Conservation (phyloP, 106 monocot species). For the Amphibolis antarctica region DNA sequence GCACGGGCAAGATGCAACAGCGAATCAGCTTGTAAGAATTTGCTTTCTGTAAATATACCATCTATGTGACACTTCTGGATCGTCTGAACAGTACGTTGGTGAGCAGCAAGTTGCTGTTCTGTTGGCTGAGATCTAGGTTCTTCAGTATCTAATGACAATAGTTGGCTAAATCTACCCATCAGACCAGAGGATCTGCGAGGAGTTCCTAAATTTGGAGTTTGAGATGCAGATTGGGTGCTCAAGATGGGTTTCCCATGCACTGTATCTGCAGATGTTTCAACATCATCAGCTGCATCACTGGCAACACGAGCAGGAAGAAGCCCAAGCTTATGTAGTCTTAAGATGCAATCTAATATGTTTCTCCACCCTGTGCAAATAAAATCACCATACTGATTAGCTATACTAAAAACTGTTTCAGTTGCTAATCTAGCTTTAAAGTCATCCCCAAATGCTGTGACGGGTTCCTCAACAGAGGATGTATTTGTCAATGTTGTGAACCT, state of each 20-base stretch:
- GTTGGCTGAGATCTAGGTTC: slow-evolving; percentile 22
- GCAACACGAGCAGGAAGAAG: slow-evolving; percentile 25
- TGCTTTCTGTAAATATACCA: slow-evolving; percentile 24
- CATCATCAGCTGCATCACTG: slow-evolving; percentile 16
- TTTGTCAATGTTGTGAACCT: slow-evolving; percentile 18
- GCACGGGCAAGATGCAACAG: slow-evolving; percentile 17
- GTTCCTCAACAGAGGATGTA: slow-evolving; percentile 15
- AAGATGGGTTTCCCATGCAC: slow-evolving; percentile 10
- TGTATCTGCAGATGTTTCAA: slow-evolving; percentile 4
- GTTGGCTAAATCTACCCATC: slow-evolving; percentile 27
- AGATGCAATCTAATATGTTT: slow-evolving; percentile 23
- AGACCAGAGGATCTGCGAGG: slow-evolving; percentile 21
- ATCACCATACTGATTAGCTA: slow-evolving; percentile 22
- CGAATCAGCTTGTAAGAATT: slow-evolving; percentile 20
- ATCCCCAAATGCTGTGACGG: slow-evolving; percentile 20
- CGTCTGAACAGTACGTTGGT: slow-evolving; percentile 16
- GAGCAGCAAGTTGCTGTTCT: slow-evolving; percentile 23
- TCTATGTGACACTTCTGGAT: slow-evolving; percentile 29
- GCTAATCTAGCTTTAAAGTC: slow-evolving; percentile 23
- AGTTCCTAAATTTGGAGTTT: slow-evolving; percentile 6
- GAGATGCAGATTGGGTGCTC: slow-evolving; percentile 9
- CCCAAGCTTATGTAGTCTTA: slow-evolving; percentile 24
- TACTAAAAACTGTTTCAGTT: slow-evolving; percentile 17
- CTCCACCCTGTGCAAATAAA: slow-evolving; percentile 23
- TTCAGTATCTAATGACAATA: slow-evolving; percentile 19